Base-by-base conservation (phyloP, 306 rosid species). In the Trifolium pratense region DNA sequence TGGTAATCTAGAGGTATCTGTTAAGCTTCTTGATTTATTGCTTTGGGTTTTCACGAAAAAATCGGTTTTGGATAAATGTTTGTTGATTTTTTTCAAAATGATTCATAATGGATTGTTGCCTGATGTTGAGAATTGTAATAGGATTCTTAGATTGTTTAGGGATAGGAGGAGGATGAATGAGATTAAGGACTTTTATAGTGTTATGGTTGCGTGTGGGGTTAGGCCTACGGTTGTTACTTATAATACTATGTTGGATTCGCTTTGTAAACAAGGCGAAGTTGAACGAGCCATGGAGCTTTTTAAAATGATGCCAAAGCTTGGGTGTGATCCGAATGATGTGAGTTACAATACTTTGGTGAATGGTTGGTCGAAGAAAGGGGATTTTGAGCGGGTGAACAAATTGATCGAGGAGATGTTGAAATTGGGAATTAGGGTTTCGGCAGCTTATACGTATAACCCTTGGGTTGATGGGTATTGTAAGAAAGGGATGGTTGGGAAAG, bases 61-160 rank as follows among this genome's bases (percentile, higher is more conserved):
- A 23, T 82, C 79, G 1, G 76, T 86, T 88, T 69, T 84, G 9
- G 90, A 88, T 57, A 82, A 82, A 55, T 85, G 93, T 42, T 78
- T 88, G 69, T 73, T 40, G 34, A 70, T 85, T 62, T 85, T 86
- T 6, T 39, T 84, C 20, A 82, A 81, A 70, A 92, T 92, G 97
- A 52, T 86, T 73, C 31, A 57, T 43, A 86, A 71, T 31, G 90
- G 89, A 7, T 46, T 92, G 60, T 74, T 88, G 67, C 97, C 97
- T 0, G 92, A 86, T 72, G 89, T 88, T 73, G 82, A 32, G 79
- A 86, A 85, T 75, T 92, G 93, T 72, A 92, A 92, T 84, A 89
- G 96, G 85, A 71, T 89, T 77, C 87, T 92, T 40, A 92, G 76
- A 77, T 52, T 82, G 76, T 78, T 92, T 71, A 84, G 88, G 75